Conservation (phyloP, 441 rosid species). For the Pelargonium fulgidum region DNA sequence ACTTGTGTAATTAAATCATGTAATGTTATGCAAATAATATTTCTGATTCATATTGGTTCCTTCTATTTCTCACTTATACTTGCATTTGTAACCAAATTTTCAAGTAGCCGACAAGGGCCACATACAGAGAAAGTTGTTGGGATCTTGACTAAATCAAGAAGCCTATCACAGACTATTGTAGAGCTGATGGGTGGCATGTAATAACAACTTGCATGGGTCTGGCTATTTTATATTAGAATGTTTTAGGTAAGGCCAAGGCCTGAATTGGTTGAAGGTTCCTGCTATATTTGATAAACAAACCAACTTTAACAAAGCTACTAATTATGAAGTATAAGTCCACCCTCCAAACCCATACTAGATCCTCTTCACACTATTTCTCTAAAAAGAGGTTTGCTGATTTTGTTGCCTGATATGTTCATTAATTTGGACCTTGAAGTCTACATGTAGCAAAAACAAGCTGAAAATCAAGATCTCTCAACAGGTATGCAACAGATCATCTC, state of each 20-base stretch:
- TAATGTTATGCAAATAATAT: not conserved
- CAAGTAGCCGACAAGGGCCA: not conserved
- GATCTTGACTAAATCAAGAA: not conserved
- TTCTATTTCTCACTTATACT: not conserved
- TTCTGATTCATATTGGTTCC: not conserved
- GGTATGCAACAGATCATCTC: slow-evolving; percentile 9
- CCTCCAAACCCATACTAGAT: not conserved
- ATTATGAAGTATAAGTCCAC: no score
- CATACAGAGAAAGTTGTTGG: slow-evolving; percentile 1
- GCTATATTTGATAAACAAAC: not conserved
- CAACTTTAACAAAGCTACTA: not conserved
- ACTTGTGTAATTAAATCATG: not conserved
- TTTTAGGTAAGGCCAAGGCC: not conserved
- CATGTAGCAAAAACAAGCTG: not conserved
- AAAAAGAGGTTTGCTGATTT: no score
- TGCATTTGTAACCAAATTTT: not conserved
- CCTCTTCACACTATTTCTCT: not conserved
- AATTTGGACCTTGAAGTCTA: no score
- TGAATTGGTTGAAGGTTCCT: not conserved
- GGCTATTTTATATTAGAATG: not conserved
- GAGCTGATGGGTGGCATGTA: not conserved
- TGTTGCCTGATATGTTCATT: no score
- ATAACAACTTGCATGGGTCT: not conserved
- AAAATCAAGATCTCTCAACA: slow-evolving; percentile 6
- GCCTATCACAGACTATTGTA: not conserved